Conservation (phyloP, 1,284 basidiomycete species). For the Ustilago esculenta region DNA sequence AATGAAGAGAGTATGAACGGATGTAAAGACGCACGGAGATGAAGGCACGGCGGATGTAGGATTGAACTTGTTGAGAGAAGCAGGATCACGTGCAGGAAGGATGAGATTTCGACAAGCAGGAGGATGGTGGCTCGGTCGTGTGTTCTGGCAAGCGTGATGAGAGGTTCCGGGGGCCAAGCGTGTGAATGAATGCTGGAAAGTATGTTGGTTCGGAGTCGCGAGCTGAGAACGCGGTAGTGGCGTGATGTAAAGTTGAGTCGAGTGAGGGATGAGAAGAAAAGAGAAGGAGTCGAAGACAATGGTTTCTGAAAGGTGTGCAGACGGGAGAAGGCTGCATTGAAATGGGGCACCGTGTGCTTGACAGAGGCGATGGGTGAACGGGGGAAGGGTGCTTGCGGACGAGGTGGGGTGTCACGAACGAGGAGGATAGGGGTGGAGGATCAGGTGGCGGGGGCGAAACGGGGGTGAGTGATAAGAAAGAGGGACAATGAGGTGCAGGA, state of each 20-base stretch:
- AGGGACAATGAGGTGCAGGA: constrained; percentile 1
- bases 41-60: constrained; percentile 12
- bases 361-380: not conserved
- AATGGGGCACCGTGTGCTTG: constrained; percentile 9
- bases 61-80: constrained; percentile 2
- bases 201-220: too few relatives aligned
- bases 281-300: not conserved
- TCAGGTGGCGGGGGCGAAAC: constrained; percentile 1
- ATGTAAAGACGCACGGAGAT: constrained; percentile 2
- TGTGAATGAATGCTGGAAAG: too few relatives aligned
- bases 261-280: not conserved
- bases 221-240: not conserved
- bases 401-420: not conserved
- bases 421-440: not conserved
- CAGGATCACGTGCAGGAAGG: not conserved
- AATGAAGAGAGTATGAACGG: not conserved
- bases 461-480: constrained; percentile 1
- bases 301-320: constrained; percentile 1
- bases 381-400: too few relatives aligned
- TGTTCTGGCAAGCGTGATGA: too few relatives aligned
- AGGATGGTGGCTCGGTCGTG: too few relatives aligned
- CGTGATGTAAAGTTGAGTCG: not conserved
- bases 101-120: not conserved
- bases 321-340: not conserved
- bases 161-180: too few relatives aligned